phyloP scores from a whole-genome alignment of 2,329 filamentous ascomycete genomes.

The Aspergillus fischeri region DNA sequence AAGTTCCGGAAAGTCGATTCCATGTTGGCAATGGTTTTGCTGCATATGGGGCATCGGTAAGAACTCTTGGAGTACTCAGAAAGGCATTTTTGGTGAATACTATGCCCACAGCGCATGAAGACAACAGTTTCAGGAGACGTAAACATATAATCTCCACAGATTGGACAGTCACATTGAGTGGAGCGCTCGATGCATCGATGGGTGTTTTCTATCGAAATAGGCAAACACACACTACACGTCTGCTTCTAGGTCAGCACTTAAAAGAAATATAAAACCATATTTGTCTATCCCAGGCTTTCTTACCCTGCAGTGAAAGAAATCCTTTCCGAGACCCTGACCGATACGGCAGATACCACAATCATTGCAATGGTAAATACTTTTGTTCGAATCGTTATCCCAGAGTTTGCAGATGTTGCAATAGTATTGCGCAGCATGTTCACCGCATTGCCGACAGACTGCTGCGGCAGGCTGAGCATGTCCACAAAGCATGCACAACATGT shows the following conservation, averaged over 20 bases:
- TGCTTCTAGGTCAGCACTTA: constrained; percentile 33
- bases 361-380: constrained; percentile 91
- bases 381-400: constrained; percentile 89
- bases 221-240: constrained; percentile 92
- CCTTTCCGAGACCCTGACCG: constrained; percentile 86
- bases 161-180: constrained; percentile 93
- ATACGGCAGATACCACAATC: constrained; percentile 95
- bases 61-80: constrained; percentile 81
- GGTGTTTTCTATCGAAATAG: constrained; percentile 75
- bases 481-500: constrained; percentile 98
- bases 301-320: constrained; percentile 98
- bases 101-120: constrained; percentile 93
- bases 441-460: constrained; percentile 74
- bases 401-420: constrained; percentile 94
- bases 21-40: constrained; percentile 96
- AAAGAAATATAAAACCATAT: not conserved
- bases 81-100: constrained; percentile 88
- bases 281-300: constrained; percentile 15
- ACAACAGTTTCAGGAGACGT: constrained; percentile 83
- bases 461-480: constrained; percentile 76
- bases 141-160: constrained; percentile 96
- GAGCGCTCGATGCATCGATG: constrained; percentile 94
- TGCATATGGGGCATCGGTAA: constrained; percentile 96
- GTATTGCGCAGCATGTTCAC: constrained; percentile 74
- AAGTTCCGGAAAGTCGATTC: constrained; percentile 89